These are phyloP conservation scores for Oldenlandia corymbosa DNA, from an alignment of 257 asterid species.

Conservation along the genomic window DNA sequence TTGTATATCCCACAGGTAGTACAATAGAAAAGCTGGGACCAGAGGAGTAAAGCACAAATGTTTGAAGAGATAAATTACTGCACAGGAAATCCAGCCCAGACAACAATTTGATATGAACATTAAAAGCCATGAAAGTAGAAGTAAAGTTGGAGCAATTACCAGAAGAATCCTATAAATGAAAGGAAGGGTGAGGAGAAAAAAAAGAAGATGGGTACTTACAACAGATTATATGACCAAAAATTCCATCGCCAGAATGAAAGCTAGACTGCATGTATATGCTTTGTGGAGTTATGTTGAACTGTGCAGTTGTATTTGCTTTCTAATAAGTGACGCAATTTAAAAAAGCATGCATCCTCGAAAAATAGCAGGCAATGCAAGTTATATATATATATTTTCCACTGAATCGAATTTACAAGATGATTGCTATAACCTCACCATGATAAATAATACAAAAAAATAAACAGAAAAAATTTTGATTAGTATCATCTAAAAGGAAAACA, in stretches of 20 bases:
- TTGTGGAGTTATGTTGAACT: too few species aligned
- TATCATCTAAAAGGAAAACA: slow-evolving; percentile 14
- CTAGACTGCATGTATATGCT: neutral
- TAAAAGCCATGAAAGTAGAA: too few species aligned
- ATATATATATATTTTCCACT: slow-evolving; percentile 18
- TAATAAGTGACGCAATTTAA: neutral
- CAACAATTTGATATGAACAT: too few species aligned
- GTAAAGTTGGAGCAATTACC: too few species aligned
- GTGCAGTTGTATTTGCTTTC: too few species aligned
- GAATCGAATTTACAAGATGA: slow-evolving; percentile 36
- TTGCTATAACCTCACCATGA: slow-evolving; percentile 22
- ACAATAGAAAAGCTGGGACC: neutral
- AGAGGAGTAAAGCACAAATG: neutral
- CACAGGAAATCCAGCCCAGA: neutral
- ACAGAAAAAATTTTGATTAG: slow-evolving; percentile 21
- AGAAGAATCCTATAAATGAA: neutral
- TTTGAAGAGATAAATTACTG: neutral
- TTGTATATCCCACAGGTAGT: neutral
- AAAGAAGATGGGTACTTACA: neutral
- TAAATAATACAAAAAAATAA: slow-evolving; percentile 25
- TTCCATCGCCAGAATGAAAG: neutral
- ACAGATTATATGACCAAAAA: neutral
- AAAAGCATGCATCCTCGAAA: neutral
- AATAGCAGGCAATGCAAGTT: slow-evolving; percentile 9
- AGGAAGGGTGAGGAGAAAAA: neutral